phyloP scores from a whole-genome alignment of 352 stramenopile species.

The Phytophthora palmivora region DNA sequence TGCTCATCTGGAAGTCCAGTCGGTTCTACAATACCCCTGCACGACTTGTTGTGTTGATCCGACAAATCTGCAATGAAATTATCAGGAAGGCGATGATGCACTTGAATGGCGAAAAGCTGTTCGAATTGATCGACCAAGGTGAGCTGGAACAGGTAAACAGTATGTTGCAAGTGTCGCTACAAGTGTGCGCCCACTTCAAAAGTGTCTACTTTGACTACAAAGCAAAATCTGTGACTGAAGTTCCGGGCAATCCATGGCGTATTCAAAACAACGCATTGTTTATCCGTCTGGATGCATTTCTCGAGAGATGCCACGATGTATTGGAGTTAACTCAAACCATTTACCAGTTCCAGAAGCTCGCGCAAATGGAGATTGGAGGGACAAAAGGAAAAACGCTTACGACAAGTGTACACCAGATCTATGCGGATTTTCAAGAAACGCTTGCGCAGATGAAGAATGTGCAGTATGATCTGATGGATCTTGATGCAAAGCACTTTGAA shows the following conservation, averaged over 20 bases:
- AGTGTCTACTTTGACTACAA: conserved; percentile 95
- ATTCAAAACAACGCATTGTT: conserved; percentile 94
- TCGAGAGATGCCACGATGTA: conserved; percentile 93
- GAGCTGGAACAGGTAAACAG: conserved; percentile 74
- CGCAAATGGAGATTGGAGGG: conserved; percentile 90
- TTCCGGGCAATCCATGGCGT: conserved; percentile 88
- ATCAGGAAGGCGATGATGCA: conserved; percentile 78
- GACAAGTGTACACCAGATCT: conserved; percentile 91
- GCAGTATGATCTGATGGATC: conserved; percentile 90
- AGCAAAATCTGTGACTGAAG: conserved; percentile 78
- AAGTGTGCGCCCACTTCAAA: conserved; percentile 91
- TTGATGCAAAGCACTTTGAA: conserved; percentile 92
- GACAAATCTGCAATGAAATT: conserved; percentile 91
- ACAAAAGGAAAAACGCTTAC: conserved; percentile 94
- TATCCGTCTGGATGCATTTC: conserved; percentile 89
- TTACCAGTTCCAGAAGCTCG: conserved; percentile 89
- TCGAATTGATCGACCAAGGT: conserved; percentile 82
- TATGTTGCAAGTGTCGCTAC: conserved; percentile 77
- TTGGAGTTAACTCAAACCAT: conserved; percentile 92
- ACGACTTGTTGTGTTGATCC: conserved; percentile 87
- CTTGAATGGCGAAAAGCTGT: conserved; percentile 80
- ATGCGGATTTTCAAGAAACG: conserved; percentile 85
- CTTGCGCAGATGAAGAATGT: conserved; percentile 81
- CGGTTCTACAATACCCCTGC: conserved; percentile 92
- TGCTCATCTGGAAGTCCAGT: conserved; percentile 93